Evolutionary conservation across 306 rosid genomes (phyloP).

Genomic region (Lathyrus aphaca): DNA sequence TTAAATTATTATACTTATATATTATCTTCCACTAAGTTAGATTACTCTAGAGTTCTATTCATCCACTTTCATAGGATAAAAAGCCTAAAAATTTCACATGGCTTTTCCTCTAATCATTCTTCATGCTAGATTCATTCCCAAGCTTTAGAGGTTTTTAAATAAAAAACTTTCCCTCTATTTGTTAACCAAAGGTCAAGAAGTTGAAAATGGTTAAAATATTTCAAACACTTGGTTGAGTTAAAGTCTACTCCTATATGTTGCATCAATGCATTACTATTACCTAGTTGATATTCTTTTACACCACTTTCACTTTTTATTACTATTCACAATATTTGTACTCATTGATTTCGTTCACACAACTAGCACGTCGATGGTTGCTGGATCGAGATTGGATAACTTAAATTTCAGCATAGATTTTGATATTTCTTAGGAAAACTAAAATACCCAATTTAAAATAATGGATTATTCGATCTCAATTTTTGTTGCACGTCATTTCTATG

Average conservation of each 20-base stretch:
- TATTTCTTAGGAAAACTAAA: too few species aligned
- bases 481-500: background rate
- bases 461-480: too few species aligned
- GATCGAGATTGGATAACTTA: background rate
- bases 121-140: conserved; percentile 2
- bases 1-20: background rate
- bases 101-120: background rate
- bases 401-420: too few species aligned
- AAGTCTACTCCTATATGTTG: background rate
- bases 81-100: background rate
- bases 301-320: too few species aligned
- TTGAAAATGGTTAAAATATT: conserved; percentile 19
- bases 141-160: conserved; percentile 10
- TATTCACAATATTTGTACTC: background rate
- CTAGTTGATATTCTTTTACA: background rate
- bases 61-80: conserved; percentile 9
- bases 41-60: conserved; percentile 12
- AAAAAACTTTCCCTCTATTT: conserved; percentile 2
- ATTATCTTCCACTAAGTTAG: conserved; percentile 23
- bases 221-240: conserved; percentile 21
- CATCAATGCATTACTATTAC: background rate
- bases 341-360: background rate
- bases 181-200: conserved; percentile 36
- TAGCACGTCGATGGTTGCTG: background rate
- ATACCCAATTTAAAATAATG: too few species aligned